Conservation (phyloP, 2,329 filamentous ascomycete genomes). For the Fusarium oligoseptatum region DNA sequence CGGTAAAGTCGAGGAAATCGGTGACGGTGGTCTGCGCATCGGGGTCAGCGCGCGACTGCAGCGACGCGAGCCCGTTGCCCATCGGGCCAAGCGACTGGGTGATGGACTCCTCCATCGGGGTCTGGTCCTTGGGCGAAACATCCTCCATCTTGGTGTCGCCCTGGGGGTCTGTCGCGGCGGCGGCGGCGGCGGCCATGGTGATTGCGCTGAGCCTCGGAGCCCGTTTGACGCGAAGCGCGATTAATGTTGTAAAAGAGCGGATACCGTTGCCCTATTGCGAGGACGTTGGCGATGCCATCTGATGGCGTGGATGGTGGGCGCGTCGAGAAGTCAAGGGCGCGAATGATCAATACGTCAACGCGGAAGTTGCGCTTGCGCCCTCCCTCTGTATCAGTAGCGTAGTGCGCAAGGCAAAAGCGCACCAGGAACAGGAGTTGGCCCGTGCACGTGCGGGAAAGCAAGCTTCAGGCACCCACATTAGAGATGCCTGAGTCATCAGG, state of each 20-base stretch:
- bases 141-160: conserved; percentile 43
- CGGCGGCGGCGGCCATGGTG: conserved; percentile 48
- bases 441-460: conserved; percentile 23
- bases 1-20: conserved; percentile 78
- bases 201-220: conserved; percentile 2
- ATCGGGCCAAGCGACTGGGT: conserved; percentile 48
- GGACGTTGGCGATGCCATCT: conserved; percentile 36
- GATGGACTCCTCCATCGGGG: conserved; percentile 44
- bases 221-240: not conserved
- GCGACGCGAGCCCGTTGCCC: conserved; percentile 51
- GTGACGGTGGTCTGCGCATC: conserved; percentile 78
- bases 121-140: conserved; percentile 47
- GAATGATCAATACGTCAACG: conserved; percentile 32
- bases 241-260: not conserved
- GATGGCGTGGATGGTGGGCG: conserved; percentile 24
- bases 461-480: conserved; percentile 24
- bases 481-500: conserved; percentile 25
- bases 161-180: conserved; percentile 42
- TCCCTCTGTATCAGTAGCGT: not conserved
- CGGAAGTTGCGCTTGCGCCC: conserved; percentile 24
- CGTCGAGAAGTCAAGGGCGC: conserved; percentile 26
- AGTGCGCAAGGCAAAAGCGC: conserved; percentile 1
- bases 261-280: conserved; percentile 1
- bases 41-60: conserved; percentile 70
- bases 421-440: conserved; percentile 32